A percentile compares a stretch with the other conserved stretches of the same genome.
Conservation (phyloP, 2,329 filamentous ascomycete species). For the Exophiala alcalophila region DNA sequence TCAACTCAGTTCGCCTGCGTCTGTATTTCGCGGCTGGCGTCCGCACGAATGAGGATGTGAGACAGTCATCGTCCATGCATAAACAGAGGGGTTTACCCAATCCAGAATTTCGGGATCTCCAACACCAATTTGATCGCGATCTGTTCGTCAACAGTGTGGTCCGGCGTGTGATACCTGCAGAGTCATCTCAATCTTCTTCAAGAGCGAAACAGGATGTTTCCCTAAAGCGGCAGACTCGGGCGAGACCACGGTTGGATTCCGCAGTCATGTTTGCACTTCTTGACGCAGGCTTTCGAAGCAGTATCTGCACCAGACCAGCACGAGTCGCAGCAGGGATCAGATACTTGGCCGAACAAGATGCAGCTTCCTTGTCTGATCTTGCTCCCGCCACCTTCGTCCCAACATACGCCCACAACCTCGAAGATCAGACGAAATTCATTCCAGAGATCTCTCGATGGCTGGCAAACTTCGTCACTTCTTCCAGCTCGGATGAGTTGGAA, state of each 20-base stretch:
- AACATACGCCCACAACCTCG: slow-evolving; percentile 14
- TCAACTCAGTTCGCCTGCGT: slow-evolving; percentile 5
- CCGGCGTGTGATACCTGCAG: no score
- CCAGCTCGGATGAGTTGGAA: no score
- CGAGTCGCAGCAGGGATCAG: slow-evolving; percentile 14
- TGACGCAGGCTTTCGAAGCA: slow-evolving; percentile 18
- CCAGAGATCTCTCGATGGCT: slow-evolving; percentile 16
- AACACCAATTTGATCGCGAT: no score
- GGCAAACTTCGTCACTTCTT: slow-evolving; percentile 4
- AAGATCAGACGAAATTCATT: slow-evolving; percentile 13
- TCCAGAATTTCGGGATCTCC: no score
- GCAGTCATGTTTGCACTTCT: slow-evolving; percentile 12
- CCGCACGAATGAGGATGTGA: not conserved
- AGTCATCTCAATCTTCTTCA: no score
- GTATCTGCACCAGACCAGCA: slow-evolving; percentile 14
- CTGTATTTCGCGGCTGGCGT: slow-evolving; percentile 3
- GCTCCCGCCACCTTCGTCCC: slow-evolving; percentile 14
- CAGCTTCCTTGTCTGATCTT: slow-evolving; percentile 13
- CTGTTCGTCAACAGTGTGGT: no score
- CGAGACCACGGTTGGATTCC: slow-evolving; percentile 9
- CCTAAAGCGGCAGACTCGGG: not conserved
- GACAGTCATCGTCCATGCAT: no score
- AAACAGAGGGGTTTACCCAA: no score
- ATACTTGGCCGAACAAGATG: not conserved
- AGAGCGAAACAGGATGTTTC: not conserved